Base-by-base conservation (phyloP, 192 early-diverging fungal species). In the Lunasporangiospora selenospora region DNA sequence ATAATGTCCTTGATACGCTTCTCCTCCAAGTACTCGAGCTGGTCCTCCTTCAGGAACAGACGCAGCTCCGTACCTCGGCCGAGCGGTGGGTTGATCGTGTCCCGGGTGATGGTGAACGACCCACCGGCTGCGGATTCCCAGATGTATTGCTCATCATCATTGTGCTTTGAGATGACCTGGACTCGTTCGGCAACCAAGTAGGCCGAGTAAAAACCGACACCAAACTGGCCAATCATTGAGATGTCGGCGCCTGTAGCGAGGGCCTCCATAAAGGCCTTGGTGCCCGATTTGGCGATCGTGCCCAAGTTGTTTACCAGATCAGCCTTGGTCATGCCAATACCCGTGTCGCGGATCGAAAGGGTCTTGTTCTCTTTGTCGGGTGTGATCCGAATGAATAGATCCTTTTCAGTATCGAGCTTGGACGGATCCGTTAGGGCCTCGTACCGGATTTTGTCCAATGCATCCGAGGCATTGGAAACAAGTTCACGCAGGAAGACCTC, bases 141-240 rank as follows among this genome's bases (percentile, higher is more conserved):
- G 60, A 96, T 90, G 88, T 96, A 95, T 67, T 96, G 93, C 81
- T 94, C 92, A 69, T 95, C 94, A 78, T 96, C 93, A 73, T 95
- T 96, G 88, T 96, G 90, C 89, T 96, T 96, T 81, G 93, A 93
- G 83, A 95, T 91, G 58, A 96, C 89, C 75, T 91, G 82, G 27
- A 99, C 98, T 82, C 90, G 90, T 81, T 99, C 98, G 67, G 95
- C 97, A 66, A 98, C 95, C 64, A 99, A 87, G 89, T 96, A 99
- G 46, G 96, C 95, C 53, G 95, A 96, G 91, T 98, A 99, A 93
- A 99, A 98, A 86, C 97, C 97, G 50, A 99, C 97, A 93, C 97
- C 97, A 76, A 99, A 99, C 82, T 98, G 95, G 77, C 95, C 97
- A 84, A 99, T 98, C 94, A 99, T 96, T 80, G 94, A 96, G 59